Base-by-base conservation (phyloP, 2,329 filamentous ascomycete species). In the Colletotrichum brevisporum region DNA sequence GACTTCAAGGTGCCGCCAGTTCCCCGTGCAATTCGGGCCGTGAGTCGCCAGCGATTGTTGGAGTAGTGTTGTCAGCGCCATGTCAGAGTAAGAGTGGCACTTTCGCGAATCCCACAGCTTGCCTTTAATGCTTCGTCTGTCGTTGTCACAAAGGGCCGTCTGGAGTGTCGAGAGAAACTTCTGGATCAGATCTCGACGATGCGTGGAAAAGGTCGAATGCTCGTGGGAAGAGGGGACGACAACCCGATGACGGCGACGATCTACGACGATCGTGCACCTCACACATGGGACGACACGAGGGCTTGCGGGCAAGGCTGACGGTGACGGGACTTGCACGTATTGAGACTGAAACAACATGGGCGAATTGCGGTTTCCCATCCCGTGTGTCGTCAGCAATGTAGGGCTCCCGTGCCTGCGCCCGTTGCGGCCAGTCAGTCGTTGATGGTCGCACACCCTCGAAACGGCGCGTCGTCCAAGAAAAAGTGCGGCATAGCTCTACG, bases 171-270 rank as follows among this genome's bases (percentile, higher is more conserved):
- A 45, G n/a, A 50, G 63, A 61, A 61, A 27, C 55, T 69, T 52
- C 63, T 56, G 67, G 66, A 60, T 69, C 61, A 57, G 43, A 27
- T 54, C 43, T 50, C 31, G 45, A 27, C 60, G 60, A 67, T 52
- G 55, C 51, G 66, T 43, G 15, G 62, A 56, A 52, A 39, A 47
- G 39, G 43, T 56, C 18, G 51, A 41, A 9, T 41, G 13, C 39
- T 67, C 63, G 62, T 67, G 56, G 62, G 55, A 52, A 54, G 56
- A 54, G 39, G n/a, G 62, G 45, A 57, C 62, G 63, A 67, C 26
- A 47, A 39, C 13, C 55, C 18, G 24, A 67, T 61, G 56, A 52
- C 51, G 45, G 36, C 45, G 62, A 56, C 64, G 67, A 69, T 69
- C 55, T 39, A 41, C 52, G 67, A 60, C 45, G 62, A 61, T 69